Evolutionary conservation across 768 basidiomycete species (phyloP).

Genomic region (Boletus subparvulus): DNA sequence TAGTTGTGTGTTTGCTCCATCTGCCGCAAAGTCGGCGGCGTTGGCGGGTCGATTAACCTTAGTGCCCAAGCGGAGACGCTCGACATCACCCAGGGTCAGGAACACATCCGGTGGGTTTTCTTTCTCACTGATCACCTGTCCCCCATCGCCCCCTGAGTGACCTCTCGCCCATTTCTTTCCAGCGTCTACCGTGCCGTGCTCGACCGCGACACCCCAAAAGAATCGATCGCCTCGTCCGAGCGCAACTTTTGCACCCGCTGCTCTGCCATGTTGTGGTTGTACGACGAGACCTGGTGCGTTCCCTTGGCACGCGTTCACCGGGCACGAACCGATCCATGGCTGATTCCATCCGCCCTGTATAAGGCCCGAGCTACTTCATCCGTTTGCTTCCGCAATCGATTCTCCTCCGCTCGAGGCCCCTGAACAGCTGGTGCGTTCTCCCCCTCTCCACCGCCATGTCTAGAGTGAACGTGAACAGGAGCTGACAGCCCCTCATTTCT

Average conservation of each 20-base stretch:
- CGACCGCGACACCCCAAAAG: constrained; percentile 50
- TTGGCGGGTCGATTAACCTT: constrained; percentile 66
- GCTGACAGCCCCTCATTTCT: not conserved
- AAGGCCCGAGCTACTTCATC: constrained; percentile 66
- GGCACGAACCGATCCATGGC: not conserved
- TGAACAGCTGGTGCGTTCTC: constrained; percentile 45
- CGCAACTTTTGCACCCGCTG: constrained; percentile 65
- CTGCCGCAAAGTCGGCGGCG: constrained; percentile 68
- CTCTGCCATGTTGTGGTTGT: constrained; percentile 67
- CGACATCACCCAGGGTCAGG: constrained; percentile 50
- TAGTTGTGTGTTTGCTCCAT: constrained; percentile 68
- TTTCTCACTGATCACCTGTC: no score
- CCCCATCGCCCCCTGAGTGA: not conserved
- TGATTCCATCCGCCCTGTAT: no score
- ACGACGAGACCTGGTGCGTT: constrained; percentile 52
- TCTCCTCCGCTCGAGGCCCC: constrained; percentile 54
- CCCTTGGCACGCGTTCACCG: not conserved
- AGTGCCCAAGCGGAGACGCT: constrained; percentile 53
- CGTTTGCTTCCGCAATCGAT: constrained; percentile 68
- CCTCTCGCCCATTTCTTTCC: not conserved
- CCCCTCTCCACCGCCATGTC: no score
- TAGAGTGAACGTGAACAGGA: not conserved
- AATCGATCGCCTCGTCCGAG: constrained; percentile 52
- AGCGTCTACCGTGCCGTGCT: constrained; percentile 66
- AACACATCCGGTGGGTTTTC: constrained; percentile 47